Conservation (phyloP, 2,329 filamentous ascomycete species). For the Colletotrichum sp. region DNA sequence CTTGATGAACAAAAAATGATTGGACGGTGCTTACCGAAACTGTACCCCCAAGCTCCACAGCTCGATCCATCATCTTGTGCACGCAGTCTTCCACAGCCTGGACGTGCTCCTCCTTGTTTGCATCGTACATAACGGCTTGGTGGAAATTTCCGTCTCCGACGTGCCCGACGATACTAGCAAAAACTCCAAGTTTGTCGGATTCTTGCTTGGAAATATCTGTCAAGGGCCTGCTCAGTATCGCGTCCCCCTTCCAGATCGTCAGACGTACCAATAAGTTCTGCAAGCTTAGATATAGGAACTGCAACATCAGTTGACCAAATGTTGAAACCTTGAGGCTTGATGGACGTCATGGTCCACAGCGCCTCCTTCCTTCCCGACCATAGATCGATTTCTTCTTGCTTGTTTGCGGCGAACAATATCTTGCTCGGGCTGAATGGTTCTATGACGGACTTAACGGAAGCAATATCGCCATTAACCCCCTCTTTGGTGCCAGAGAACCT, state of each 20-base stretch:
- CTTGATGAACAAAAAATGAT: slow-evolving; percentile 35
- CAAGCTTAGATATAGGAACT: slow-evolving; percentile 74
- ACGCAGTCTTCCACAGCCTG: slow-evolving; percentile 60
- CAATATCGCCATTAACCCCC: slow-evolving; percentile 65
- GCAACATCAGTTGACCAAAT: slow-evolving; percentile 86
- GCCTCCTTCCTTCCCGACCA: slow-evolving; percentile 81
- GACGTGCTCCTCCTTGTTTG: slow-evolving; percentile 56
- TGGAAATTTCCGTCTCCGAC: slow-evolving; percentile 81
- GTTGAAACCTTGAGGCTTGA: slow-evolving; percentile 62
- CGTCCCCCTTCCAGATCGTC: neutral
- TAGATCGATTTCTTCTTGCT: slow-evolving; percentile 70
- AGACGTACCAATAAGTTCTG: slow-evolving; percentile 65
- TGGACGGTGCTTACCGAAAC: slow-evolving; percentile 54
- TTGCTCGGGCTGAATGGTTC: slow-evolving; percentile 54
- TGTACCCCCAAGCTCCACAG: slow-evolving; percentile 74
- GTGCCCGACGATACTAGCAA: slow-evolving; percentile 72
- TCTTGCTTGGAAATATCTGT: slow-evolving; percentile 69
- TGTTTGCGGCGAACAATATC: slow-evolving; percentile 71
- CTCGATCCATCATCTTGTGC: slow-evolving; percentile 72
- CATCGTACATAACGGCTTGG: slow-evolving; percentile 46
- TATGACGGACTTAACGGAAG: slow-evolving; percentile 60
- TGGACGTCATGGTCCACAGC: slow-evolving; percentile 74
- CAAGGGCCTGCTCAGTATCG: neutral
- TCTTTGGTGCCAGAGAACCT: slow-evolving; percentile 68
- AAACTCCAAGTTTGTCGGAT: slow-evolving; percentile 65